Percentiles rank a stretch among this genome's conserved stretches.
These are phyloP conservation scores for Nemania abortiva DNA, from an alignment of 2,329 filamentous ascomycete genomes.

Conservation along the genomic window DNA sequence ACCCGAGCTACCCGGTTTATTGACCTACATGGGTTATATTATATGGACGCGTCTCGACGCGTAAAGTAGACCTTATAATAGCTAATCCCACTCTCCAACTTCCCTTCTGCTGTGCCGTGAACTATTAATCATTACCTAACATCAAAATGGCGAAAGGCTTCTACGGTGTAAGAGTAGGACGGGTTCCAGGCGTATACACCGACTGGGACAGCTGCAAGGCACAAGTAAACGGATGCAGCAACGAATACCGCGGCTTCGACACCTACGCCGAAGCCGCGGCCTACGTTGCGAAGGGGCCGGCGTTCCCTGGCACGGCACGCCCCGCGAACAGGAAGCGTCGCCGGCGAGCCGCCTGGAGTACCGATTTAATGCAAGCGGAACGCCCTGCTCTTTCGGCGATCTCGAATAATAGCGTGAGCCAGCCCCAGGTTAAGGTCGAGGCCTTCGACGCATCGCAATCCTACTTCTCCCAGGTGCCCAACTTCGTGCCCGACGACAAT, in stretches of 20 bases:
- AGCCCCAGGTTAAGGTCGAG: constrained; percentile 24
- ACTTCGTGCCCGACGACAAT: constrained; percentile 42
- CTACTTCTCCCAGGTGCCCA: constrained; percentile 44
- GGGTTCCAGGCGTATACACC: constrained; percentile 40
- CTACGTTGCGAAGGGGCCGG: constrained; percentile 28
- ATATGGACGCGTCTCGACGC: constrained; percentile 13
- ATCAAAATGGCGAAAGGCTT: constrained; percentile 27
- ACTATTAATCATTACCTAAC: neutral
- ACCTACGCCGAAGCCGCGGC: constrained; percentile 28
- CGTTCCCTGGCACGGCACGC: neutral
- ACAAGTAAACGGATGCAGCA: constrained; percentile 26
- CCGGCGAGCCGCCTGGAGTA: no score
- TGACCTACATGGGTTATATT: neutral
- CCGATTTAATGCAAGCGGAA: neutral
- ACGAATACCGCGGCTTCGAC: constrained; percentile 27
- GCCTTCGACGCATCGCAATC: constrained; percentile 43
- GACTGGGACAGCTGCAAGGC: constrained; percentile 38
- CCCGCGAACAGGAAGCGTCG: constrained; percentile 17
- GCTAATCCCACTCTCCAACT: no score
- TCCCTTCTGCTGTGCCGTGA: neutral
- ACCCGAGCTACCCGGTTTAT: no score
- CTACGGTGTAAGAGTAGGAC: constrained; percentile 44
- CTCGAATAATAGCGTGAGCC: neutral
- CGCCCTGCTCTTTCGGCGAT: neutral
- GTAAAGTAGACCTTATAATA: neutral